phyloP scores from a whole-genome alignment of 1,139 yeast species.

The Blastobotrys proliferans region DNA sequence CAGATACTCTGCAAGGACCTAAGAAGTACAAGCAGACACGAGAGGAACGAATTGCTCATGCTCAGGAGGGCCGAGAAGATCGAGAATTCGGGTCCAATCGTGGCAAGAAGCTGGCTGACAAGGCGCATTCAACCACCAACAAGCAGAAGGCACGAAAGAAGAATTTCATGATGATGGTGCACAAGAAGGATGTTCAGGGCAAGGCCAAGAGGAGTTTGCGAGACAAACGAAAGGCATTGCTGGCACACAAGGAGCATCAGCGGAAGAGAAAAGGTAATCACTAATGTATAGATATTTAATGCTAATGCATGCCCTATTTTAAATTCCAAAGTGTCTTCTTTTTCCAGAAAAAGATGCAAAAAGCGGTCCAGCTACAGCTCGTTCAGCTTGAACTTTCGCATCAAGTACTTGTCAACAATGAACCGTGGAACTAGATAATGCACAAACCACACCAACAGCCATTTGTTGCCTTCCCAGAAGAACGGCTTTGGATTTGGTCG shows the following conservation, averaged over 20 bases:
- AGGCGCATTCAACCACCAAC: conserved; percentile 85
- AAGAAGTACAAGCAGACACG: conserved; percentile 79
- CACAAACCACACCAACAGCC: conserved; percentile 39
- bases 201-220: conserved; percentile 84
- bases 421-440: conserved; percentile 46
- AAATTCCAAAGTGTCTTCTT: too few species aligned
- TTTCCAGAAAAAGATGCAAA: too few species aligned
- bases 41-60: conserved; percentile 85
- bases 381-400: conserved; percentile 49
- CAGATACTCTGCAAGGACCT: conserved; percentile 73
- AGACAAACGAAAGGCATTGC: conserved; percentile 80
- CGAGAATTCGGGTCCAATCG: conserved; percentile 86
- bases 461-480: conserved; percentile 54
- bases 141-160: conserved; percentile 95
- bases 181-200: conserved; percentile 90
- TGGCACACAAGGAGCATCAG: conserved; percentile 84
- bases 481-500: conserved; percentile 43
- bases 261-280: conserved; percentile 54
- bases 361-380: too few species aligned
- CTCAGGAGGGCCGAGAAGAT: conserved; percentile 88
- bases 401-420: conserved; percentile 44
- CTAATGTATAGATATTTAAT: neutral
- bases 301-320: neutral
- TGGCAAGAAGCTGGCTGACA: conserved; percentile 64
- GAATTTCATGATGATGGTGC: conserved; percentile 98